A percentile compares a stretch with the other conserved stretches of the same genome.
Evolutionary conservation across 1,284 basidiomycete genomes (phyloP).

Genomic region (Ganoderma boninense): DNA sequence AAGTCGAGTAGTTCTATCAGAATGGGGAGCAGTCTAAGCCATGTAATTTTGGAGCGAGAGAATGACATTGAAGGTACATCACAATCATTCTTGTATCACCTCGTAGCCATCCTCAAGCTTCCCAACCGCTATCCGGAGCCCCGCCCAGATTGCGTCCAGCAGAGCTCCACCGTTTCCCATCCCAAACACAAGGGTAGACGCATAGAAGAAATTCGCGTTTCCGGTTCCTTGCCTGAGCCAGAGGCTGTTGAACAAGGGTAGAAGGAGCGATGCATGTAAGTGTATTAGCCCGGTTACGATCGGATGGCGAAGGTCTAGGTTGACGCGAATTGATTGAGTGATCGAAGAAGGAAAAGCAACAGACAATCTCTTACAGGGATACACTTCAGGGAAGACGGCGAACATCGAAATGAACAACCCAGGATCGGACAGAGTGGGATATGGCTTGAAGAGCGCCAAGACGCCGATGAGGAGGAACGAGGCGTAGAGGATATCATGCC

Average conservation of each 20-base stretch:
- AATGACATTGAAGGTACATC: neutral
- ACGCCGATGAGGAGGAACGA: slow-evolving; percentile 82
- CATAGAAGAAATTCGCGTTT: slow-evolving; percentile 99
- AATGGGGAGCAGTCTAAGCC: neutral
- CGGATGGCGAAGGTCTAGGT: slow-evolving; percentile 84
- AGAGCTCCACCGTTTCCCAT: slow-evolving; percentile 87
- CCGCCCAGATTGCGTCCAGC: slow-evolving; percentile 85
- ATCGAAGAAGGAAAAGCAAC: neutral
- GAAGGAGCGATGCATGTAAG: slow-evolving; percentile 84
- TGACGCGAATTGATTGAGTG: slow-evolving; percentile 11
- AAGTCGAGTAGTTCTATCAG: neutral
- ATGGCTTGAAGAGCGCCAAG: slow-evolving; percentile 89
- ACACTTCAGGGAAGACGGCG: slow-evolving; percentile 85
- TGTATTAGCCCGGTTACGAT: slow-evolving; percentile 88
- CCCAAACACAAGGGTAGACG: slow-evolving; percentile 93
- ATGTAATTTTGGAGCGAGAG: neutral
- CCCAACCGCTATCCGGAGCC: slow-evolving; percentile 75
- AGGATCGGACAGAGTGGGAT: slow-evolving; percentile 90
- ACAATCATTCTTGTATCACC: slow-evolving; percentile 63
- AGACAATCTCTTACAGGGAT: slow-evolving; percentile 68
- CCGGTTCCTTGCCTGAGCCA: slow-evolving; percentile 95
- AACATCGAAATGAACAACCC: slow-evolving; percentile 87
- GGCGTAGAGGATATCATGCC: slow-evolving; percentile 88
- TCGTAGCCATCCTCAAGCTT: slow-evolving; percentile 58
- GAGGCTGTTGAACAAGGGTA: slow-evolving; percentile 91